Base-by-base conservation (phyloP, 2,329 filamentous ascomycete species). In the Zasmidium citrigriseum region DNA sequence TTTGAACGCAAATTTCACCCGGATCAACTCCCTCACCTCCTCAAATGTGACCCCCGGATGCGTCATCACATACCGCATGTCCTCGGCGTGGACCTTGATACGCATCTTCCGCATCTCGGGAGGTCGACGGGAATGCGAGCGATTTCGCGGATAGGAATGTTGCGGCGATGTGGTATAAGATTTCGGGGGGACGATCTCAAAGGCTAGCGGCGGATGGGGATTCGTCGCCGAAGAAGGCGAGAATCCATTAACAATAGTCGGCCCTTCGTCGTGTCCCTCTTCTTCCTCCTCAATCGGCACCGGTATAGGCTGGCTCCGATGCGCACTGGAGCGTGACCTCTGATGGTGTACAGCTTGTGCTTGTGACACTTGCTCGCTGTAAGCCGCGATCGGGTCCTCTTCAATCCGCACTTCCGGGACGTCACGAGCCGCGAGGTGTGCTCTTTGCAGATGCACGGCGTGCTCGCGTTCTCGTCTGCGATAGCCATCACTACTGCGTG, bases 11-110 rank as follows among this genome's bases (percentile, higher is more conserved):
- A 98, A 96, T 77, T 99, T 99, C 62, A 92, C 89, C 48, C 89
- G 84, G 59, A 99, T 89, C 60, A 87, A 87, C 61, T 88, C 86
- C 44, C 89, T 86, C 46, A 99, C 86, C 59, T 93, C 90, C 4
- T 82, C 79, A 73, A 92, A 97, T 60, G 88, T 86, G 12, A 91
- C 83, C 1, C 85, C 84, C 0, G 87, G 79, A 7, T 85, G 85
- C 54, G 97, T 86, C 84, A 97, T 92, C 64, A 98, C 89, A 74
- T 96, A 97, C 60, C 96, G 87, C 27, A 92, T 95, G 70, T 99
- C 95, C 46, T 91, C 89, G 2, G 83, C 87, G 71, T 98, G 93
- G 1, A 96, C 92, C 79, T 99, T 99, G 73, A 97, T 87, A 38
- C 93, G 86, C 64, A 98, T 87, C 75, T 93, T 79, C 62, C 85